Evolutionary conservation across 108 stramenopile genomes (phyloP).

Genomic region (Stephanodiscus triporus): DNA sequence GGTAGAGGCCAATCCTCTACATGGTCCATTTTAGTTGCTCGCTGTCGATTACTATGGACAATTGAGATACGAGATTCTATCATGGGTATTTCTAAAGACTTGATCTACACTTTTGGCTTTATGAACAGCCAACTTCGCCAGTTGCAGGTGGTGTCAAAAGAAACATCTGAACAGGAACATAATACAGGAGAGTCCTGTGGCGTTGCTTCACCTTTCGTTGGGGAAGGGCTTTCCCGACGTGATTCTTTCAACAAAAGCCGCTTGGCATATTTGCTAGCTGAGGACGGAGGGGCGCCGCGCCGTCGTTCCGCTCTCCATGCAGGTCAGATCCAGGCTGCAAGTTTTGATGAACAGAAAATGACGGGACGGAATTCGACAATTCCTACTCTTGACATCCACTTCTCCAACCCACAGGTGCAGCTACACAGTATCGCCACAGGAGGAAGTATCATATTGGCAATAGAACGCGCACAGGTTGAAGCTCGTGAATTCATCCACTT

Average conservation of each 20-base stretch:
- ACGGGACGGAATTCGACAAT: constrained; percentile 24
- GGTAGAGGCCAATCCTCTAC: constrained; percentile 15
- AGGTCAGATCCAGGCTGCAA: neutral
- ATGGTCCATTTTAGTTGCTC: constrained; percentile 55
- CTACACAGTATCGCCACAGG: constrained; percentile 51
- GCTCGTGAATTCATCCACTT: constrained; percentile 51
- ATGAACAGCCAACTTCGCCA: constrained; percentile 53
- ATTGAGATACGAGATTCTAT: constrained; percentile 55
- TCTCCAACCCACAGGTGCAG: constrained; percentile 62
- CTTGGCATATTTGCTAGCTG: constrained; percentile 43
- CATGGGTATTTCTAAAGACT: constrained; percentile 48
- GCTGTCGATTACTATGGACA: constrained; percentile 56
- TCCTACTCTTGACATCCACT: constrained; percentile 57
- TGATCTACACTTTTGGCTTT: constrained; percentile 49
- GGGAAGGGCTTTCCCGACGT: constrained; percentile 12
- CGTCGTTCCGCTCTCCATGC: no score
- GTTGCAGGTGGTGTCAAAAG: constrained; percentile 36
- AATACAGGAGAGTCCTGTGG: neutral
- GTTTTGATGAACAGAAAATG: constrained; percentile 3
- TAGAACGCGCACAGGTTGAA: constrained; percentile 56
- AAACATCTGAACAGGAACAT: neutral
- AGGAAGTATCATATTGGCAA: constrained; percentile 57
- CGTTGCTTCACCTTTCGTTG: neutral
- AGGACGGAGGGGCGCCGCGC: no score
- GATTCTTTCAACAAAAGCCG: constrained; percentile 7